Evolutionary conservation across 371 early-diverging fungal species (phyloP), one percentile per base, ranked within the genome.

Genomic region (Batkoa obscura): DNA sequence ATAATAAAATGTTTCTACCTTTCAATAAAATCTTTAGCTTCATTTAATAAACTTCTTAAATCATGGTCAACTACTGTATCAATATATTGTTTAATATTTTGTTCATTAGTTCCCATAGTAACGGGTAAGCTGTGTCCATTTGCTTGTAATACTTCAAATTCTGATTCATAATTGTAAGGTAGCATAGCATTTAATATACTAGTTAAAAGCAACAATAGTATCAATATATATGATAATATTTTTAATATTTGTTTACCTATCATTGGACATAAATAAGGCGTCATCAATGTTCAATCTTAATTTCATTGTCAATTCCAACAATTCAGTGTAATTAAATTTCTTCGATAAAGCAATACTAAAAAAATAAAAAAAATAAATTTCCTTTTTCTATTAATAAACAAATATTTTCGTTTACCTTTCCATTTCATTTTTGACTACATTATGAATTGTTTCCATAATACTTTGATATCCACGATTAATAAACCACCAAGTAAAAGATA

Each of bases 401-500:
- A 37, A 12, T 46, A 5, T 23, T 33, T n/a, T 55, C 36, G 6
- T 36, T 62, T 70, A 85, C 88, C 72, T 61, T 51, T 77, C 76
- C 50, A 89, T 55, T 9, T 74, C 65, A 35, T 77, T 70, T 51
- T 83, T 72, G 2, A 88, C 83, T 0, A 82, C 85, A 3, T 62
- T 64, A 15, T 71, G 64, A 6, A 94, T 81, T 41, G 72, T 65
- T 37, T 67, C 72, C 52, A 80, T 76, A 58, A 78, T 75, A n/a
- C 61, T 53, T 57, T 75, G 80, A 88, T 91, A 90, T 0, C 93
- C 94, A 57, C 78, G 75, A 65, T 95, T 86, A 61, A 95, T 64
- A 37, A 95, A 64, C 81, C 85, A 92, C 89, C 90, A 94, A 63
- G 79, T 83, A 59, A 84, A 80, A 52, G 87, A 86, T 60, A 95